Conservation (phyloP, 2,329 filamentous ascomycete species). For the Cytospora piceae region DNA sequence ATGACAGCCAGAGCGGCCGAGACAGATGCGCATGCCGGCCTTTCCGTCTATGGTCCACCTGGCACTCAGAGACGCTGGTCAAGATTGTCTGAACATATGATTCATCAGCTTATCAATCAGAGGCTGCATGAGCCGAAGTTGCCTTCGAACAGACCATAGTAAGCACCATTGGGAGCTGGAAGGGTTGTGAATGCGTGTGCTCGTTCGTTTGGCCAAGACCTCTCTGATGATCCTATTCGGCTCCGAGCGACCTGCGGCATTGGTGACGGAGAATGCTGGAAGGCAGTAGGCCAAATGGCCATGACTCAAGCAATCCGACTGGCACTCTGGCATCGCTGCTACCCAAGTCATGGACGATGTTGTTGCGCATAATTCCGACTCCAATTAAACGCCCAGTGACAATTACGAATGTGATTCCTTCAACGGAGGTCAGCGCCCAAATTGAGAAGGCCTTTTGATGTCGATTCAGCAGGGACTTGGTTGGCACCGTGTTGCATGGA, state of each 20-base stretch:
- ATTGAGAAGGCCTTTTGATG: background rate
- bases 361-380: slow-evolving; percentile 12
- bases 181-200: background rate
- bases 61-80: slow-evolving; percentile 17
- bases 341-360: slow-evolving; percentile 16
- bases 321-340: slow-evolving; percentile 5
- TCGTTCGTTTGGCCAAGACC: background rate
- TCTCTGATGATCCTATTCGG: slow-evolving; percentile 10
- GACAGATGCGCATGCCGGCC: slow-evolving; percentile 27
- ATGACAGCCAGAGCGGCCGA: slow-evolving; percentile 12
- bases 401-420: slow-evolving; percentile 11
- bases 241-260: slow-evolving; percentile 17
- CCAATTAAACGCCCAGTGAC: background rate
- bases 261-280: slow-evolving; percentile 20
- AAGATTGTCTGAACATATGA: slow-evolving; percentile 17
- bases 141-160: background rate
- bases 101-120: slow-evolving; percentile 22
- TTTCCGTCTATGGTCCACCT: slow-evolving; percentile 24
- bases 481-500: background rate
- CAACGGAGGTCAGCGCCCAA: background rate
- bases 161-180: background rate
- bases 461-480: background rate
- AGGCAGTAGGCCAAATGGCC: slow-evolving; percentile 11
- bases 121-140: slow-evolving; percentile 6
- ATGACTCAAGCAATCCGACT: slow-evolving; percentile 20